Base-by-base conservation (phyloP, 1,284 basidiomycete species). In the Ganoderma sp. region DNA sequence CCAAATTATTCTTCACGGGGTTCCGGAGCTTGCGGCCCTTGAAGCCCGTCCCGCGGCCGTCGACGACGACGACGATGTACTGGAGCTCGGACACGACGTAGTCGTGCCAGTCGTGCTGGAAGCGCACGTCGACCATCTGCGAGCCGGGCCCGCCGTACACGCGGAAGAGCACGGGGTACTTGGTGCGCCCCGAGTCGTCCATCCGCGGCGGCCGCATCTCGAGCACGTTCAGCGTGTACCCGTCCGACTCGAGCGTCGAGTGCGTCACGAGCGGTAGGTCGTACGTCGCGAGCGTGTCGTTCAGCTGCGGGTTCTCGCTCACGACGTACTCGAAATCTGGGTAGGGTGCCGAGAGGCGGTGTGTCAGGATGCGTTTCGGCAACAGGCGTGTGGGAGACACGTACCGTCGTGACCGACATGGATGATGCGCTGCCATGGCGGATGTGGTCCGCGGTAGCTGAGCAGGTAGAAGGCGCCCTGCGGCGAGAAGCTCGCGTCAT, bases 31-130 rank as follows among this genome's bases (percentile, higher is more conserved):
- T 81, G 41, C 96, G 86, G 0, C 97, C 97, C 78, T 93, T 94
- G 81, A 85, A 94, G 1, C 97, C 97, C 0, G 97, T 99, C 0
- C 97, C 97, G n/a, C 97, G 87, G 0, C 95, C 96, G 78, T 99
- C 97, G 54, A 98, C 91, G 15, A 87, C 82, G 59, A 98, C 93
- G 34, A 97, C 85, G 58, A 99, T 85, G 79, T 97, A 98, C 72
- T 95, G 89, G 56, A 95, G 82, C 39, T 88, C 86, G 72, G 92
- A 92, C 2, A 92, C 93, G 28, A 98, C 85, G 80, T 92, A 97
- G 69, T 94, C 85, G 74, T 96, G 90, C 95, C 95, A 99, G 80
- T 93, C 92, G 17, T 90, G 86, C 25, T 79, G 77, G 80, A 89
- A 98, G 43, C 79, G 79, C 32, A 89, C 82, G 75, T 90, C 83